phyloP scores from a whole-genome alignment of 2,329 filamentous ascomycete species.

The Plectosphaerella sp. region DNA sequence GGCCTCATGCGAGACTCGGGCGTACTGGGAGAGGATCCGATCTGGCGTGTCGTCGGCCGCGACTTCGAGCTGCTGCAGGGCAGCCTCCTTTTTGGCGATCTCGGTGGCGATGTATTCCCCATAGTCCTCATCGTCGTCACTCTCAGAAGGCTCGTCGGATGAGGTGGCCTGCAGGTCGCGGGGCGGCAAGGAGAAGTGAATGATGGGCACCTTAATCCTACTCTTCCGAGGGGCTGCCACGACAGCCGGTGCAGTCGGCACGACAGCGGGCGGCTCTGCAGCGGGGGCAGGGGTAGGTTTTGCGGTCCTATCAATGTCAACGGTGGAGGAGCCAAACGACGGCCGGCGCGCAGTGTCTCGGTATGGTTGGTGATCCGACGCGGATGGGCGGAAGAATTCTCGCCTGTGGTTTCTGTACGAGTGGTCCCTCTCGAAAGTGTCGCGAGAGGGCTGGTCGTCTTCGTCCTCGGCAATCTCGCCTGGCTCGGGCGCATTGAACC shows the following conservation, averaged over 20 bases:
- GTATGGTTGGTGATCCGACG: not conserved
- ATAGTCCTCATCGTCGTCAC: constrained; percentile 53
- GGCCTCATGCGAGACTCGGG: constrained; percentile 42
- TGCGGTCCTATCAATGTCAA: too few relatives aligned
- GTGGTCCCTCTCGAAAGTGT: constrained; percentile 10
- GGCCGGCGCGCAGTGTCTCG: too few relatives aligned
- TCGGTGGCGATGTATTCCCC: constrained; percentile 51
- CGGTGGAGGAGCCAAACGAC: too few relatives aligned
- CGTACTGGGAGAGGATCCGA: constrained; percentile 41
- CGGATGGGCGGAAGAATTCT: constrained; percentile 2
- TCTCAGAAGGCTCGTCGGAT: constrained; percentile 44
- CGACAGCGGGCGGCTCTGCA: too few relatives aligned
- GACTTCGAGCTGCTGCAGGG: constrained; percentile 41
- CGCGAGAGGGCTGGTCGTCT: constrained; percentile 27
- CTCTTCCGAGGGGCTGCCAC: constrained; percentile 10
- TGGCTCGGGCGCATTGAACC: constrained; percentile 39
- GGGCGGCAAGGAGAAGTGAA: constrained; percentile 34
- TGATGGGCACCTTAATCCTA: constrained; percentile 22
- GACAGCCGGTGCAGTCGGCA: too few relatives aligned
- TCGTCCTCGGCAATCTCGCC: constrained; percentile 40
- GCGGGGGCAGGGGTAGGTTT: too few relatives aligned
- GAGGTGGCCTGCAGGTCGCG: constrained; percentile 23
- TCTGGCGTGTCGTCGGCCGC: constrained; percentile 31
- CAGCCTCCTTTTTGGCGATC: constrained; percentile 45
- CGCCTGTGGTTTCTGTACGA: constrained; percentile 4